These are phyloP conservation scores for Ulvella scutata DNA, from an alignment of 139 green algal species.

Conservation along the genomic window DNA sequence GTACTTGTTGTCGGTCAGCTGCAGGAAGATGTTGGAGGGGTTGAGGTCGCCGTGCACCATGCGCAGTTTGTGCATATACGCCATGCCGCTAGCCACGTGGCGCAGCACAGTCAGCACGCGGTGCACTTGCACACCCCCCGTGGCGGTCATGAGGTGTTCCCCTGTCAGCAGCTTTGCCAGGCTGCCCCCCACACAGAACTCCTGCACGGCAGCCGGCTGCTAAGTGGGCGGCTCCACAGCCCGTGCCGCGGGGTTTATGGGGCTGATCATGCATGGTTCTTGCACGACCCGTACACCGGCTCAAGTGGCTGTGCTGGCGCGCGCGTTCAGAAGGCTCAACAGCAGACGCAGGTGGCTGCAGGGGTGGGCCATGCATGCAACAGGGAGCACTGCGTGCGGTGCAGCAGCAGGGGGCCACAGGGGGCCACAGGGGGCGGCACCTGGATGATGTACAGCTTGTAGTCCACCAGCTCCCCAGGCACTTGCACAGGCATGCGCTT, in stretches of 20 bases:
- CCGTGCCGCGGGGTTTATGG: background rate
- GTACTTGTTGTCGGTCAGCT: background rate
- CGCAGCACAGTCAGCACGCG: background rate
- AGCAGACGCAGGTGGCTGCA: slow-evolving; percentile 21
- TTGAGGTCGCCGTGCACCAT: background rate
- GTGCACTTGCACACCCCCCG: background rate
- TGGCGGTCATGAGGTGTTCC: background rate
- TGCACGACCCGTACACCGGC: background rate
- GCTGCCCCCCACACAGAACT: slow-evolving; percentile 11
- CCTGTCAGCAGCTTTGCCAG: background rate
- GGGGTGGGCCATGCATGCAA: slow-evolving; percentile 8
- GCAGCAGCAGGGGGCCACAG: background rate
- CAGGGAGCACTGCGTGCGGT: slow-evolving; percentile 10
- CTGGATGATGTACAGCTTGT: slow-evolving; percentile 34
- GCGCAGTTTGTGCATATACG: background rate
- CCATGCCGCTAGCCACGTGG: background rate
- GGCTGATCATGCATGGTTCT: background rate
- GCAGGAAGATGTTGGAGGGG: background rate
- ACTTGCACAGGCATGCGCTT: slow-evolving; percentile 1
- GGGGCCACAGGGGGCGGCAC: background rate
- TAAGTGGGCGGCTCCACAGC: too few species aligned
- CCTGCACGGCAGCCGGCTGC: slow-evolving; percentile 10
- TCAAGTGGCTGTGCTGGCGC: background rate
- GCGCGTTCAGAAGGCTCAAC: slow-evolving; percentile 5
- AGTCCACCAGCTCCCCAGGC: slow-evolving; percentile 11